A percentile compares a stretch with the other conserved stretches of the same genome.
phyloP scores from a whole-genome alignment of 208 protist genomes.

The Acanthamoeba sp. region DNA sequence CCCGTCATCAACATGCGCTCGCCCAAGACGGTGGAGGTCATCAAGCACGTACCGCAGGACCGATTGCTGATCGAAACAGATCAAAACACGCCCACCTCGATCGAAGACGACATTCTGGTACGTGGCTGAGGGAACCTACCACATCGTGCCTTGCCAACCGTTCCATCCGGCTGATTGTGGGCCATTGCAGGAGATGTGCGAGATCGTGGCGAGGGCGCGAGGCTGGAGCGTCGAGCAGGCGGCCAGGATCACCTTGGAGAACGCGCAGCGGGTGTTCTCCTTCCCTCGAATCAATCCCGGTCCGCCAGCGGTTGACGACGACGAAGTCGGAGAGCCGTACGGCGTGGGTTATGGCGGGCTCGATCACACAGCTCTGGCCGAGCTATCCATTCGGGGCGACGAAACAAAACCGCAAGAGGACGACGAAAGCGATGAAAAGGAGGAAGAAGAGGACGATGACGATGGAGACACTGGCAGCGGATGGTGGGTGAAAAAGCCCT shows the following conservation, averaged over 20 bases:
- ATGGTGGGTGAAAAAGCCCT: background rate
- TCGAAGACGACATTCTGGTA: conserved; percentile 7
- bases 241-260: background rate
- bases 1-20: conserved; percentile 71
- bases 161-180: background rate
- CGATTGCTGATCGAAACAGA: conserved; percentile 67
- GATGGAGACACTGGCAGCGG: background rate
- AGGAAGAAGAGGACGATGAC: background rate
- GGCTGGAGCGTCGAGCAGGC: conserved; percentile 37
- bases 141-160: background rate
- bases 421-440: background rate
- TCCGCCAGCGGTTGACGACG: background rate
- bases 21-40: conserved; percentile 60
- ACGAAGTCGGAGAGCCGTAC: background rate
- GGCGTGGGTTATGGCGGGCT: background rate
- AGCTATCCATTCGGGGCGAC: background rate
- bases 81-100: conserved; percentile 2
- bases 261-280: conserved; percentile 14
- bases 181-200: conserved; percentile 9
- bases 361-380: background rate
- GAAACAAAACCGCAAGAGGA: background rate
- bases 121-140: background rate
- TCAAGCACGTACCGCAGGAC: conserved; percentile 55
- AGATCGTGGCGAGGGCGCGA: conserved; percentile 22
- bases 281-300: background rate